Percentiles rank a stretch among this genome's conserved stretches.
These are phyloP conservation scores for Saccharomycopsis selenospora DNA, from an alignment of 805 yeast species.

Conservation along the genomic window DNA sequence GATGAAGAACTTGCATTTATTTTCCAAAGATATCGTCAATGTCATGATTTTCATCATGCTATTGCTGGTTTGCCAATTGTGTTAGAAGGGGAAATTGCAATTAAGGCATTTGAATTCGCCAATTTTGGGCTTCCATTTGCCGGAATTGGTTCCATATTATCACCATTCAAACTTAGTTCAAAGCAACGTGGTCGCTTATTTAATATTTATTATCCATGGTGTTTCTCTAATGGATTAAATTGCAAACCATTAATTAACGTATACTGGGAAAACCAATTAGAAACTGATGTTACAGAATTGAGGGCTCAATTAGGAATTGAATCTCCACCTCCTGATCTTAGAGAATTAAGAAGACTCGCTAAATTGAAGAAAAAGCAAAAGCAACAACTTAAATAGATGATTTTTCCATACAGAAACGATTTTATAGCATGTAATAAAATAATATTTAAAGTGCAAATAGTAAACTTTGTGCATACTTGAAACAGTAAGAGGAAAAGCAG, in stretches of 20 bases:
- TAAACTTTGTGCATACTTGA: too few species aligned
- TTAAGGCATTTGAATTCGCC: constrained; percentile 86
- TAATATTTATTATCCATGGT: constrained; percentile 83
- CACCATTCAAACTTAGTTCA: constrained; percentile 68
- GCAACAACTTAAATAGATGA: too few species aligned
- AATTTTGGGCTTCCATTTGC: constrained; percentile 95
- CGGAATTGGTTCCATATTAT: constrained; percentile 83
- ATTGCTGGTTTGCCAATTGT: constrained; percentile 83
- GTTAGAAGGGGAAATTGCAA: constrained; percentile 94
- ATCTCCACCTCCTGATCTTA: constrained; percentile 65
- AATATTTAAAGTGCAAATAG: too few species aligned
- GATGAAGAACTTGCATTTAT: constrained; percentile 88
- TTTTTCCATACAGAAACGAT: too few species aligned
- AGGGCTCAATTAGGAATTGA: constrained; percentile 66
- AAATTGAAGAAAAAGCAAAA: constrained; percentile 21
- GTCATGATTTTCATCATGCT: constrained; percentile 95
- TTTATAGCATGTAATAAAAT: too few species aligned
- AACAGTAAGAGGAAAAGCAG: too few species aligned
- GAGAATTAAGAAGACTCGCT: constrained; percentile 47
- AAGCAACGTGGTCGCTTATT: constrained; percentile 57
- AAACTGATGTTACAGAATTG: constrained; percentile 63
- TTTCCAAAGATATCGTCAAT: constrained; percentile 90
- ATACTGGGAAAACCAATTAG: constrained; percentile 83
- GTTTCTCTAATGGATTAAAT: constrained; percentile 59
- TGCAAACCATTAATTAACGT: constrained; percentile 77